These are phyloP conservation scores for Fusarium pininemorale DNA, from an alignment of 2,329 filamentous ascomycete species.

Conservation along the genomic window DNA sequence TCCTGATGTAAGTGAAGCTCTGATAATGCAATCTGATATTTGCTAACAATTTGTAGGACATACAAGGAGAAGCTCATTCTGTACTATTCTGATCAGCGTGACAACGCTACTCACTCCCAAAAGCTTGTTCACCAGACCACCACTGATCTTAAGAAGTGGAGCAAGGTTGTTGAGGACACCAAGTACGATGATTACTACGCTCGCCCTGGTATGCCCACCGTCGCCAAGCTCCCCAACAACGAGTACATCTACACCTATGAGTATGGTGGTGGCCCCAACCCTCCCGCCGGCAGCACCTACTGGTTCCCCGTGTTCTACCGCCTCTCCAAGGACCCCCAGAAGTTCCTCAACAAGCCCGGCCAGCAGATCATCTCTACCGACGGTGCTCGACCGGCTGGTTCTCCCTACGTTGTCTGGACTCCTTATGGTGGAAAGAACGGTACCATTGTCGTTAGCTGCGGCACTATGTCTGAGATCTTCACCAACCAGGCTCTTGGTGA, in stretches of 20 bases:
- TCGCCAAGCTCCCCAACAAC: constrained; percentile 66
- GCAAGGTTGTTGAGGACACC: constrained; percentile 65
- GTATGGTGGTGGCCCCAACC: constrained; percentile 57
- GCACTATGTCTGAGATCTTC: constrained; percentile 51
- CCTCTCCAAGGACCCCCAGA: constrained; percentile 50
- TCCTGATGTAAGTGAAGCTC: constrained; percentile 56
- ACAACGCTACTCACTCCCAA: constrained; percentile 67
- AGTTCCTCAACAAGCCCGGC: constrained; percentile 47
- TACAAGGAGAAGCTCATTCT: constrained; percentile 68
- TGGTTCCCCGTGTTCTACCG: constrained; percentile 58
- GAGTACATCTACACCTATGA: constrained; percentile 69
- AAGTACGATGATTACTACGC: constrained; percentile 68
- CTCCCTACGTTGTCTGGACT: constrained; percentile 57
- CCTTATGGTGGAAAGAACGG: constrained; percentile 55
- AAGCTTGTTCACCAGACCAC: constrained; percentile 73
- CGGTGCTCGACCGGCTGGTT: constrained; percentile 49
- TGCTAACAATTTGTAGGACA: constrained; percentile 46
- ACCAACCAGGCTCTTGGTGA: constrained; percentile 54
- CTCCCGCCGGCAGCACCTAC: constrained; percentile 43
- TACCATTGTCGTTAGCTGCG: constrained; percentile 55
- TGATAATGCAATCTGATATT: too few species aligned
- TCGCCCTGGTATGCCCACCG: constrained; percentile 74
- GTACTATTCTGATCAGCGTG: constrained; percentile 78
- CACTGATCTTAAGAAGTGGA: constrained; percentile 68
- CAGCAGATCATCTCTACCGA: constrained; percentile 47